phyloP scores from a whole-genome alignment of 768 basidiomycete genomes.

The Psilocybe tampanensis region DNA sequence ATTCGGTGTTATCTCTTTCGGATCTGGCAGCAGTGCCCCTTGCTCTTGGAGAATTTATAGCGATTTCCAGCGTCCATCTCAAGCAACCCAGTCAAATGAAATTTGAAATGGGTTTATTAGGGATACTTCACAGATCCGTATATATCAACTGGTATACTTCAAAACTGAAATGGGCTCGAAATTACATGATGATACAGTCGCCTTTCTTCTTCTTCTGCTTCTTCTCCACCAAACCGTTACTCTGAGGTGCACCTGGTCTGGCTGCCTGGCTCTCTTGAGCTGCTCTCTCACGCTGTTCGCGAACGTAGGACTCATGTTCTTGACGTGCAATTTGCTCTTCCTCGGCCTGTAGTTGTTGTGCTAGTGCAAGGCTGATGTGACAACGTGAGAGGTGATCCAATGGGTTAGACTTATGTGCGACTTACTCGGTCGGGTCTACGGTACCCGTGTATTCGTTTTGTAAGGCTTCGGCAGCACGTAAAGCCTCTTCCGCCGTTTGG shows the following conservation, averaged over 20 bases:
- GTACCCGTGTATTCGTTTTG: constrained; percentile 35
- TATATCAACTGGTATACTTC: neutral
- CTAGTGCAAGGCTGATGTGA: constrained; percentile 59
- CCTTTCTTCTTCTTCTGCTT: constrained; percentile 43
- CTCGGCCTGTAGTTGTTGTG: constrained; percentile 77
- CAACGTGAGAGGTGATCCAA: neutral
- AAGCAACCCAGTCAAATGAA: too few relatives aligned
- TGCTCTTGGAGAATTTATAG: too few relatives aligned
- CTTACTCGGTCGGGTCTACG: constrained; percentile 65
- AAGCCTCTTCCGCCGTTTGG: constrained; percentile 62
- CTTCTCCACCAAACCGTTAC: constrained; percentile 5
- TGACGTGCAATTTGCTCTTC: constrained; percentile 62
- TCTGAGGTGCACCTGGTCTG: constrained; percentile 22
- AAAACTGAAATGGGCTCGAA: neutral
- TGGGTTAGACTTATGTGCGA: constrained; percentile 12
- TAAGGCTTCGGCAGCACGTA: constrained; percentile 51
- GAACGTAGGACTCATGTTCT: constrained; percentile 33
- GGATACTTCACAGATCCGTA: neutral
- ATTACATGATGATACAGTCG: constrained; percentile 63
- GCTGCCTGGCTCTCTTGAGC: constrained; percentile 21
- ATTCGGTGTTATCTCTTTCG: too few relatives aligned
- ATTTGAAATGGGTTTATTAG: too few relatives aligned
- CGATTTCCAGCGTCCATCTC: too few relatives aligned
- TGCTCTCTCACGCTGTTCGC: constrained; percentile 20
- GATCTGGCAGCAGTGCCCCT: too few relatives aligned